Conservation (phyloP, 2,329 filamentous ascomycete genomes). For the Cordyceps cicadae region DNA sequence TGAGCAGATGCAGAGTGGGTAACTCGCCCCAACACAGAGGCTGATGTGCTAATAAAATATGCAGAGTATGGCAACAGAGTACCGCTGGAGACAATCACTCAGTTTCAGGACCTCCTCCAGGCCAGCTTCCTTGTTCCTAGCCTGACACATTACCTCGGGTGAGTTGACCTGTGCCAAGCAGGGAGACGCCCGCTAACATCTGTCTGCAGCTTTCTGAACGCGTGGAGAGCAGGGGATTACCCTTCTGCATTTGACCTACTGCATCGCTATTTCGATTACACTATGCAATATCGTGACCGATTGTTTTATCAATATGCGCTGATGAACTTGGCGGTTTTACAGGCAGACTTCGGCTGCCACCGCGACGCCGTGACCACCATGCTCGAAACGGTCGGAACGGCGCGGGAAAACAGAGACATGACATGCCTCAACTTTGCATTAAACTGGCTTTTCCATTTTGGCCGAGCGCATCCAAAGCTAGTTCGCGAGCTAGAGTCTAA, state of each 20-base stretch:
- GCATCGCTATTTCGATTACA: constrained; percentile 95
- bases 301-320: constrained; percentile 91
- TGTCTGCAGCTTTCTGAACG: constrained; percentile 66
- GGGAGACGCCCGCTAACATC: constrained; percentile 12
- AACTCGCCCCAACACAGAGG: not conserved
- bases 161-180: not conserved
- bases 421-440: constrained; percentile 89
- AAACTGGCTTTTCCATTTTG: constrained; percentile 93
- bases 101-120: constrained; percentile 60
- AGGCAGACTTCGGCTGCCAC: constrained; percentile 90
- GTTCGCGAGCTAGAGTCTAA: constrained; percentile 61
- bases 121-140: constrained; percentile 63
- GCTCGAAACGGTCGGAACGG: constrained; percentile 91
- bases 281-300: constrained; percentile 75
- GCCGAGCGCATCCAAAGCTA: constrained; percentile 73
- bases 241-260: constrained; percentile 82
- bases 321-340: constrained; percentile 84
- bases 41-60: constrained; percentile 13
- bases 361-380: constrained; percentile 87
- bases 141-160: constrained; percentile 68
- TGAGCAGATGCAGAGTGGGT: constrained; percentile 71
- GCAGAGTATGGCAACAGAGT: constrained; percentile 69
- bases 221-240: constrained; percentile 87
- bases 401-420: constrained; percentile 86
- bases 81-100: constrained; percentile 62